Conservation (phyloP, 345 rosid genomes). For the Anastatica hierochuntica region DNA sequence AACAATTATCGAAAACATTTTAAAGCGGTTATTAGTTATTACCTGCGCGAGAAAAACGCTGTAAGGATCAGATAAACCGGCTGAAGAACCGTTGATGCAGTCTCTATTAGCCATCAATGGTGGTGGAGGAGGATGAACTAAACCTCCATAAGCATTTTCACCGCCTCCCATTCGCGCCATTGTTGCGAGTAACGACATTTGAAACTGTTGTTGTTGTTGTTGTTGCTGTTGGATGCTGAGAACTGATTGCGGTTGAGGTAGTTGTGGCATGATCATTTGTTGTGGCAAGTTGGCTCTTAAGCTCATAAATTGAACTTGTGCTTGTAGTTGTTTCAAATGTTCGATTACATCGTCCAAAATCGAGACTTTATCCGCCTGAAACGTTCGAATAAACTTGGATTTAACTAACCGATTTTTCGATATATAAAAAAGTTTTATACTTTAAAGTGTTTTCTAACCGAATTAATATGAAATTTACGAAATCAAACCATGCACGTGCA, state of each 20-base stretch:
- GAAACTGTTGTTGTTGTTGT: conserved; percentile 34
- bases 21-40: conserved; percentile 1
- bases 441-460: no score
- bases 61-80: conserved; percentile 33
- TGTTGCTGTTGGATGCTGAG: conserved; percentile 23
- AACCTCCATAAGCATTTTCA: conserved; percentile 31
- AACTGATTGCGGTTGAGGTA: conserved; percentile 24
- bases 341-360: conserved; percentile 54
- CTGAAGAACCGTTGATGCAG: conserved; percentile 18
- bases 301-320: conserved; percentile 42
- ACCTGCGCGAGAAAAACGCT: conserved; percentile 42
- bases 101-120: conserved; percentile 27
- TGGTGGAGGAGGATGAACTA: conserved; percentile 23
- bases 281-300: conserved; percentile 30
- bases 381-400: not conserved
- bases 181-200: conserved; percentile 37
- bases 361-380: conserved; percentile 56
- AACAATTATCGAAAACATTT: not conserved
- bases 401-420: not conserved
- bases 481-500: no score
- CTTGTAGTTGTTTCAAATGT: conserved; percentile 44
- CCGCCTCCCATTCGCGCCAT: conserved; percentile 37
- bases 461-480: no score
- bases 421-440: not conserved
- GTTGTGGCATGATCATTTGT: conserved; percentile 40